These are phyloP conservation scores for Malus hybrid DNA, from an alignment of 331 rosid species.

Conservation along the genomic window DNA sequence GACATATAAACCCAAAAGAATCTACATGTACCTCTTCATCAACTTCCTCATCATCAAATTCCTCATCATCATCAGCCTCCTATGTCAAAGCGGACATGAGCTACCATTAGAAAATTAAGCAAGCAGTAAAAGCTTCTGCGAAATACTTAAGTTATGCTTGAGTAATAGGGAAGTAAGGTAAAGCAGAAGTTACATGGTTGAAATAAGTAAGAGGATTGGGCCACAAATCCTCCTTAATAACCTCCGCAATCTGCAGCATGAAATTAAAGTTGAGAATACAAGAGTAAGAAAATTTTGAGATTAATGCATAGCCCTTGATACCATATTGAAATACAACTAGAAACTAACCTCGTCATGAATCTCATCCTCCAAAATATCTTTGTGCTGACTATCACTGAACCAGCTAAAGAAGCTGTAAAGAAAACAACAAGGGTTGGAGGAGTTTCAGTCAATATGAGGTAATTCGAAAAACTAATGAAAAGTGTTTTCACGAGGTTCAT, in stretches of 20 bases:
- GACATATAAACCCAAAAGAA: background rate
- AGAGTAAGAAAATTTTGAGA: background rate
- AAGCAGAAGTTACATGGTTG: constrained; percentile 46
- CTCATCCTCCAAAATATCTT: constrained; percentile 75
- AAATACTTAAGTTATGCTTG: background rate
- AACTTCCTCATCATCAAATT: constrained; percentile 61
- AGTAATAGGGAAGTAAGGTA: background rate
- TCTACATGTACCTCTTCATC: constrained; percentile 60
- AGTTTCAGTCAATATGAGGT: background rate
- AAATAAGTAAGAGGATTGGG: constrained; percentile 82
- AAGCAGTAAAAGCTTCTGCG: background rate
- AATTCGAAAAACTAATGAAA: background rate
- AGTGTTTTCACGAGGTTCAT: background rate
- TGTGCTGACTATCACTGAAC: constrained; percentile 66
- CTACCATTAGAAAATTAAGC: constrained; percentile 13
- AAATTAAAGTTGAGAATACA: constrained; percentile 10
- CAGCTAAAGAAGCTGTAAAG: constrained; percentile 83
- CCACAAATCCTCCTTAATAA: constrained; percentile 90
- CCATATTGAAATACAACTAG: background rate
- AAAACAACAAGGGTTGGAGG: background rate
- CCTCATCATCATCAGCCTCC: constrained; percentile 84
- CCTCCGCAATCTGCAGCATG: constrained; percentile 67
- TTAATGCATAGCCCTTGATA: background rate
- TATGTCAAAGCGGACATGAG: constrained; percentile 24
- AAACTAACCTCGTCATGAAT: constrained; percentile 65